Base-by-base conservation (phyloP, 148 eudicot species). In the Spergularia bocconei region DNA sequence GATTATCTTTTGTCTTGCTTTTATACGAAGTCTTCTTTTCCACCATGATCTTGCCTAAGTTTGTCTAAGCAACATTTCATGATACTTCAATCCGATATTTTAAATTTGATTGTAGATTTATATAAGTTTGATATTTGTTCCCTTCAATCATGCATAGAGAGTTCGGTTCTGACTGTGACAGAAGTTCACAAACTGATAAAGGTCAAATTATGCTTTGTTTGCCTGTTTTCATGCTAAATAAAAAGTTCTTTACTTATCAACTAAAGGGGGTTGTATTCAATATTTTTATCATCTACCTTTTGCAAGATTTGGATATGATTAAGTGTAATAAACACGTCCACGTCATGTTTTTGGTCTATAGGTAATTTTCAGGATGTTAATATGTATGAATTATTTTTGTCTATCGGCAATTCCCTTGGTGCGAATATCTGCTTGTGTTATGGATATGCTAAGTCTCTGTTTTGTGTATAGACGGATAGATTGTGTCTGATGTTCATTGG, bases 81-180 rank as follows among this genome's bases (percentile, higher is more conserved):
- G 36, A 29, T 29, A 29, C 36, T 29, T 29, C 33, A 29, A 29
- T 29, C 1, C 36, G 1, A 29, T 29, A 29, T 29, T 29, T 11
- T 65, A 50, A 17, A 0, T 47, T 2, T 50, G 63, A 12, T 41
- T 13, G 16, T 15, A 23, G 39, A 20, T 52, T 33, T 50, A 61
- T 20, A 55, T 70, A 39, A n/a, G 47, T 38, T 52, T 33, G 25
- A 50, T 58, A 15, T 47, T 67, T 76, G 29, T 51, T 19, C 19
- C n/a, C 62, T 57, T 66, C 16, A 41, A 58, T 55, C 19, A 65
- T 68, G 47, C 50, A 57, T 65, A 59, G 44, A 6, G 8, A 75
- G 36, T 47, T 25, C 13, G 64, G 68, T 59, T 10, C 20, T 69
- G 69, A 61, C 61, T 21, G 41, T 53, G 38, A 21, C n/a, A 71